Evolutionary conservation across 2,329 filamentous ascomycete genomes (phyloP).

Genomic region (Atkinsonella hypoxylon): DNA sequence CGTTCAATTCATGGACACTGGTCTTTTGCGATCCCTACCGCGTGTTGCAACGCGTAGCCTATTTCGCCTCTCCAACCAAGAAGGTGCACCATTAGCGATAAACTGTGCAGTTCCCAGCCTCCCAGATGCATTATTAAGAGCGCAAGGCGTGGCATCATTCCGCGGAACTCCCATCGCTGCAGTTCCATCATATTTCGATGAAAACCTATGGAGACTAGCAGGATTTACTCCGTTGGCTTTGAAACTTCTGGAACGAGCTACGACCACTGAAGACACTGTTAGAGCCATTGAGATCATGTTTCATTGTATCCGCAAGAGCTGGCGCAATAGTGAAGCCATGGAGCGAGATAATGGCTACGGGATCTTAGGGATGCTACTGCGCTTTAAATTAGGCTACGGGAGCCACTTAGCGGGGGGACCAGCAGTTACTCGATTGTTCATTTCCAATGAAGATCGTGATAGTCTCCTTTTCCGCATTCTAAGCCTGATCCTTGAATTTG

Average conservation of each 20-base stretch:
- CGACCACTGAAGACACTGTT: slow-evolving; percentile 56
- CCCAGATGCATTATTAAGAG: slow-evolving; percentile 73
- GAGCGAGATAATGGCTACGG: slow-evolving; percentile 91
- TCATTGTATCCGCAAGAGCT: slow-evolving; percentile 75
- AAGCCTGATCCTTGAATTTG: slow-evolving; percentile 67
- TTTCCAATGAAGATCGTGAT: slow-evolving; percentile 42
- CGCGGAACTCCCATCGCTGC: slow-evolving; percentile 74
- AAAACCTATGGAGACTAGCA: slow-evolving; percentile 85
- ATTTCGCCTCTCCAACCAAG: slow-evolving; percentile 24
- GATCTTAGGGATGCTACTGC: slow-evolving; percentile 70
- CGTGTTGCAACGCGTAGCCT: slow-evolving; percentile 55
- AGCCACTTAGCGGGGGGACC: slow-evolving; percentile 18
- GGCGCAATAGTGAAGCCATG: slow-evolving; percentile 98
- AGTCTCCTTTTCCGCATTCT: slow-evolving; percentile 53
- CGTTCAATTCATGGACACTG: slow-evolving; percentile 65
- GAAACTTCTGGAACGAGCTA: slow-evolving; percentile 70
- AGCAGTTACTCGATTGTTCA: slow-evolving; percentile 25
- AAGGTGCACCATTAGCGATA: slow-evolving; percentile 66
- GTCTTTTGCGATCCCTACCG: slow-evolving; percentile 65
- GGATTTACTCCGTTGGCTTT: slow-evolving; percentile 79
- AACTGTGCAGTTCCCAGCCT: slow-evolving; percentile 81
- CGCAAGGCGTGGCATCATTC: slow-evolving; percentile 70
- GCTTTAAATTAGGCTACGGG: slow-evolving; percentile 62
- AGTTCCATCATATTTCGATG: slow-evolving; percentile 74
- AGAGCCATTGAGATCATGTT: slow-evolving; percentile 76